Evolutionary conservation across 2,329 filamentous ascomycete genomes (phyloP), one percentile per base, ranked within the genome.

Genomic region (Penicillium sp.): DNA sequence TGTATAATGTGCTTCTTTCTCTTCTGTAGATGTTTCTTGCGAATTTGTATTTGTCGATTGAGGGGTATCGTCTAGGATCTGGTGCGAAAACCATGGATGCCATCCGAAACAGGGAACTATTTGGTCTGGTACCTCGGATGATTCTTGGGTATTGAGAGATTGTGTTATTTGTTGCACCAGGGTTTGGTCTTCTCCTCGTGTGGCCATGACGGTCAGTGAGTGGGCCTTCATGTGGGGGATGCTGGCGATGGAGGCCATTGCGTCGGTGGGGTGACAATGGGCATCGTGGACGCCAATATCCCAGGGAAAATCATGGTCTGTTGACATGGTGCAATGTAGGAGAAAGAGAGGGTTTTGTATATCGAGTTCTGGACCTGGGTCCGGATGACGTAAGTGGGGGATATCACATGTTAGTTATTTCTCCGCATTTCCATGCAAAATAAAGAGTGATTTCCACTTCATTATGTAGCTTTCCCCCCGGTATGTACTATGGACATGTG

Each of bases 21-120:
- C 67, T 35, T 27, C 16, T 19, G 16, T 11, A 13, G 19, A 8
- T 16, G 8, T 21, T 6, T 42, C 48, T 50, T 50, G 33, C 25
- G 35, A 13, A 6, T 11, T 16, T 27, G 21, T 25, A 13, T 42
- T 27, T 10, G 56, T 49, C 19, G 53, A 69, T 21, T 61, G 35
- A 6, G 54, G 42, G 3, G 50, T 59, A 53, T 84, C 77, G 62
- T 80, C 75, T 62, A 81, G 79, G 67, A 88, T 81, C 59, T 86
- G 83, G 67, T 88, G 81, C 0, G 85, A 84, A 68, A 88, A 88
- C 86, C 86, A 88, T 0, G 86, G 86, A 71, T 88, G 86, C 86
- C 86, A 88, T 37, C 86, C 86, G 68, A 88, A 88, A 50, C 83
- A 84, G 0, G 86, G 86, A 0, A 88, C 66, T 26, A 88, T 73